Percentiles rank a stretch among this genome's conserved stretches.
Conservation (phyloP, 108 stramenopile species). For the Nitzschia sp. region DNA sequence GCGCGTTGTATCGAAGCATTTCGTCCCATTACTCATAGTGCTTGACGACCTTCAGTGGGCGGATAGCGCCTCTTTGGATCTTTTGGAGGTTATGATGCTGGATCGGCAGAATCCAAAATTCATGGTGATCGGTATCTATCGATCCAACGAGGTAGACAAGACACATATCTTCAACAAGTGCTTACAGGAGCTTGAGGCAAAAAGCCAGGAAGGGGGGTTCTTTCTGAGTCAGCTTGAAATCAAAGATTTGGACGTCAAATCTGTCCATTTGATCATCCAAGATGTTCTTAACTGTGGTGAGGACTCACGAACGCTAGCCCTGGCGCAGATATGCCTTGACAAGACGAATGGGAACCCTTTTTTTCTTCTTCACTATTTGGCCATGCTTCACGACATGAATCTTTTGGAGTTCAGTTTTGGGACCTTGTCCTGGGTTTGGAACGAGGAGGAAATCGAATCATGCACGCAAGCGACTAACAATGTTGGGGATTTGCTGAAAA, state of each 20-base stretch:
- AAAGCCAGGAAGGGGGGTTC: not conserved
- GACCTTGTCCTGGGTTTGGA: conserved; percentile 26
- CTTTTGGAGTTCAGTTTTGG: conserved; percentile 27
- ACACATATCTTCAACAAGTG: conserved; percentile 4
- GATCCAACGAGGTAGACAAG: conserved; percentile 50
- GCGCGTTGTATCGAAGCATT: conserved; percentile 4
- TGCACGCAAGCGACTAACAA: conserved; percentile 22
- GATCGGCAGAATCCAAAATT: conserved; percentile 4
- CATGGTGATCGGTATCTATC: conserved; percentile 49
- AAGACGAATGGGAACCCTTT: conserved; percentile 48
- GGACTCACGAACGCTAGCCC: not conserved
- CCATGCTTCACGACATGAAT: conserved; percentile 4
- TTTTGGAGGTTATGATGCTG: conserved; percentile 10
- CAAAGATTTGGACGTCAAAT: not conserved
- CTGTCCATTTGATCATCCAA: conserved; percentile 6
- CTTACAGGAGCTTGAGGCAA: not conserved
- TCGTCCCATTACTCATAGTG: conserved; percentile 16
- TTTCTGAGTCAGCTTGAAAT: not conserved
- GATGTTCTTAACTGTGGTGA: not conserved
- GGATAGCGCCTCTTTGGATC: conserved; percentile 26
- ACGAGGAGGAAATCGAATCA: conserved; percentile 20
- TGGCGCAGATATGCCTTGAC: not conserved
- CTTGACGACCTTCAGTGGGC: conserved; percentile 43
- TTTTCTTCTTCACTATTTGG: conserved; percentile 30
- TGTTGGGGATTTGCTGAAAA: conserved; percentile 34